phyloP scores from a whole-genome alignment of 169 alveolate genomes.

The Plasmodium malariae region DNA sequence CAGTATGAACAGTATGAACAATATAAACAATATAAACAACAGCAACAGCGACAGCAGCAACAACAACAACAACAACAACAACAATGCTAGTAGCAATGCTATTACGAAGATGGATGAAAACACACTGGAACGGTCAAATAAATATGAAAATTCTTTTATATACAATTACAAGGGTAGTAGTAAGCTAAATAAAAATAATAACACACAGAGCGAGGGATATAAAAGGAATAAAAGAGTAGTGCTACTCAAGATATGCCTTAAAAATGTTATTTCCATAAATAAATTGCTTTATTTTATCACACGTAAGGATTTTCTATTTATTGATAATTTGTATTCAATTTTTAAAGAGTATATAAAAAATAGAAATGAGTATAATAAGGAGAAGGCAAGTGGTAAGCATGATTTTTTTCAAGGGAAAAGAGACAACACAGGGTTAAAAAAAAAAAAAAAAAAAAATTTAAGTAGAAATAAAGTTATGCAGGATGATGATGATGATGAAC shows the following conservation, averaged over 20 bases:
- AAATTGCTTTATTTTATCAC: conserved; percentile 45
- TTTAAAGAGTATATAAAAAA: conserved; percentile 29
- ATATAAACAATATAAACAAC: neutral
- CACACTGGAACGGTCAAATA: neutral
- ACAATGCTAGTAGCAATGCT: neutral
- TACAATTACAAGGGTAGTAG: conserved; percentile 4
- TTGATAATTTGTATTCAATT: conserved; percentile 39
- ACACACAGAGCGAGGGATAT: neutral
- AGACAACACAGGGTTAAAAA: neutral
- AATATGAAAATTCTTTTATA: neutral
- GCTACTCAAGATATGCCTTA: conserved; percentile 31
- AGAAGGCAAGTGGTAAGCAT: neutral
- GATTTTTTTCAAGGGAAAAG: neutral
- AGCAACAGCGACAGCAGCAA: neutral
- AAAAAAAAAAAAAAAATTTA: neutral
- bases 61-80: neutral
- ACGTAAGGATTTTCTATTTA: conserved; percentile 49
- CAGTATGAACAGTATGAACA: neutral
- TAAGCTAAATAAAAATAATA: neutral
- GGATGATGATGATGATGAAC: neutral
- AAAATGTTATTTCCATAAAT: conserved; percentile 30
- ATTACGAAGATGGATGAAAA: neutral
- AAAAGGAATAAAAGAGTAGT: conserved; percentile 28
- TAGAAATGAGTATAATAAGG: conserved; percentile 30
- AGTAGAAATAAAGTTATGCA: neutral